Base-by-base conservation (phyloP, 1,284 basidiomycete species). In the Coriolopsis trogii region DNA sequence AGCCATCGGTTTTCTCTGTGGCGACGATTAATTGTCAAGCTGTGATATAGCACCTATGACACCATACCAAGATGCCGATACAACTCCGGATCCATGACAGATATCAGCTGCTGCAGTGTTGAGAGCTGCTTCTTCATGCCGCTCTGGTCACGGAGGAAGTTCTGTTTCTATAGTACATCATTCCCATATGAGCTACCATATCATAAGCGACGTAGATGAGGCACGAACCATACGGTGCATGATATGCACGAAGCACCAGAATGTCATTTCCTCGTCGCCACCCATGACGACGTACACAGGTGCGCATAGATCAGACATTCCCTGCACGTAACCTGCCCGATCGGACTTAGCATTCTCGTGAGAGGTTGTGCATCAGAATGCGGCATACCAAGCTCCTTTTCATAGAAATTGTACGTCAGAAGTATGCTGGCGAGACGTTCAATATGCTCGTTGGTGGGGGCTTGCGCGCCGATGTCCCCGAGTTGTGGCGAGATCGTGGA, bases 291-390 rank as follows among this genome's bases (percentile, higher is more conserved):
- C 86, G 67, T 98, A 99, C 20, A 98, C 76, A 6, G 96, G 96
- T 2, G 93, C 89, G 63, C 94, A 93, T 5, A 99, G 80, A 68
- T 99, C 97, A 2, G 92, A 95, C 97, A 99, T 99, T 26, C 97
- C 94, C 73, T 98, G 91, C 3, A 95, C 94, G 66, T 96, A 94
- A 21, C 89, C 87, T 89, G 16, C 24, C 10, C 20, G 5, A 5
- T 23, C 8, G 8, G 9, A 1, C 21, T 28, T 7, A 37, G 18
- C 12, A 68, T 8, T 9, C n/a, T 6, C 6, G 7, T 18, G 9
- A 10, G 15, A 30, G 18, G 18, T 21, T 23, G 6, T 12, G 31
- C 29, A 24, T 36, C 55, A n/a, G n/a, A n/a, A n/a, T n/a, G n/a
- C n/a, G n/a, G 73, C 84, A 63, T 63, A 92, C 93, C 94, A 38